Base-by-base conservation (phyloP, 495 filamentous ascomycete species). In the Cercophora newfieldiana region DNA sequence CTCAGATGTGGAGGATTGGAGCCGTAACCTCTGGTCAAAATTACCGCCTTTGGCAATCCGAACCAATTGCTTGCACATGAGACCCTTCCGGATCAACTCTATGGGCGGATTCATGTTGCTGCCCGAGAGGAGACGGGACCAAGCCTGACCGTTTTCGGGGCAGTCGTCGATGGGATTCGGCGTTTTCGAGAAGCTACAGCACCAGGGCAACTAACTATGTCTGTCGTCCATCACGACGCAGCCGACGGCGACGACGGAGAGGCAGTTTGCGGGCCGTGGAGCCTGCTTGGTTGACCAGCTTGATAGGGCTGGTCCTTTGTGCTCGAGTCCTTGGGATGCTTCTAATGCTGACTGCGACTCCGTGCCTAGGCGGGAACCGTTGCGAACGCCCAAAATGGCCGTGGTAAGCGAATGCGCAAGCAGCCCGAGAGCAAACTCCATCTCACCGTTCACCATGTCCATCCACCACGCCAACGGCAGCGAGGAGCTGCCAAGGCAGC, bases 21-120 rank as follows among this genome's bases (percentile, higher is more conserved):
- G 26, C 19, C 44, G 24, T 53, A 22, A 8, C 24, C 25, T 30
- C 3, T 50, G 37, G 18, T 55, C 33, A 25, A 37, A 58, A 49
- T 58, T 59, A 22, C 63, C 63, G 22, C 22, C 53, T 65, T 65
- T 19, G 63, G 63, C 54, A 65, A 65, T 24, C 63, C 63, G 63
- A 65, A 53, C 30, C 7, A 30, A 25, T 26, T 28, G 24, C 14
- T 18, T 8, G 3, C n/a, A 10, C 30, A 1, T 25, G 33, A 28
- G 55, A 33, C 55, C n/a, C n/a, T 19, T 19, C 7, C 55, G 19
- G 12, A 56, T 28, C 54, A n/a, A 30, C 53, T 56, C 53, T 18
- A 30, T 16, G 37, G 37, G 37, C 37, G n/a, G n/a, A n/a, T n/a
- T 44, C 18, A 16, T 16, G 12, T 44, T 16, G 37, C 37, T 44